These are phyloP conservation scores for Cupressus sempervirens DNA, from an alignment of 75 land plant genomes.

Conservation along the genomic window DNA sequence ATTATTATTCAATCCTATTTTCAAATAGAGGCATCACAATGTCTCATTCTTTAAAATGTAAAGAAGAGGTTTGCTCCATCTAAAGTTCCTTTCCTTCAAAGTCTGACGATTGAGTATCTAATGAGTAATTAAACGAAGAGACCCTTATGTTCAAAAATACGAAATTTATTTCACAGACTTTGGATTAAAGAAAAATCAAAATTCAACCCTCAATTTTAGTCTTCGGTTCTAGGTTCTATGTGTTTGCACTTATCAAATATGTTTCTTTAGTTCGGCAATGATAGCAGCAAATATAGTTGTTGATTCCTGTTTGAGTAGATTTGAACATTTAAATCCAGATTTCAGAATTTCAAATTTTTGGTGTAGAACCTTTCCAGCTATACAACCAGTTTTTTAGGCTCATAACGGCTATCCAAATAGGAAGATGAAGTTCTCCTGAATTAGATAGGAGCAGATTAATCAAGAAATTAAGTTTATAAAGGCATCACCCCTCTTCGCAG, in stretches of 20 bases:
- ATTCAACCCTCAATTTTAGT: background rate
- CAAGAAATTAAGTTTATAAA: background rate
- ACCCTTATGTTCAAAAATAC: background rate
- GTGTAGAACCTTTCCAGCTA: background rate
- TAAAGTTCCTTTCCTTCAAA: background rate
- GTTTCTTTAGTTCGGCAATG: background rate
- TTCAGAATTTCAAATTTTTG: background rate
- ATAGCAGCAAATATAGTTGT: background rate
- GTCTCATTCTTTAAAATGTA: too few relatives aligned
- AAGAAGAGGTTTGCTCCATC: background rate
- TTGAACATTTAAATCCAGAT: background rate
- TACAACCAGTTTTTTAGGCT: too few relatives aligned
- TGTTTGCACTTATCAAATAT: background rate
- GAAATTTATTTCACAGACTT: background rate
- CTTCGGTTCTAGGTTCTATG: background rate
- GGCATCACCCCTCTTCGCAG: conserved; percentile 56
- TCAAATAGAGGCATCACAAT: too few relatives aligned
- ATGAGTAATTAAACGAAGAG: background rate
- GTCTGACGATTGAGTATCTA: background rate
- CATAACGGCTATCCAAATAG: background rate
- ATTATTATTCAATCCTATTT: too few relatives aligned
- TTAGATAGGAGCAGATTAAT: background rate
- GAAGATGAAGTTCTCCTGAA: background rate
- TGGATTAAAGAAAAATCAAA: too few relatives aligned
- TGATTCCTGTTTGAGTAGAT: background rate